Evolutionary conservation across 1,284 basidiomycete species (phyloP).

Genomic region (Heterobasidion irregulare): DNA sequence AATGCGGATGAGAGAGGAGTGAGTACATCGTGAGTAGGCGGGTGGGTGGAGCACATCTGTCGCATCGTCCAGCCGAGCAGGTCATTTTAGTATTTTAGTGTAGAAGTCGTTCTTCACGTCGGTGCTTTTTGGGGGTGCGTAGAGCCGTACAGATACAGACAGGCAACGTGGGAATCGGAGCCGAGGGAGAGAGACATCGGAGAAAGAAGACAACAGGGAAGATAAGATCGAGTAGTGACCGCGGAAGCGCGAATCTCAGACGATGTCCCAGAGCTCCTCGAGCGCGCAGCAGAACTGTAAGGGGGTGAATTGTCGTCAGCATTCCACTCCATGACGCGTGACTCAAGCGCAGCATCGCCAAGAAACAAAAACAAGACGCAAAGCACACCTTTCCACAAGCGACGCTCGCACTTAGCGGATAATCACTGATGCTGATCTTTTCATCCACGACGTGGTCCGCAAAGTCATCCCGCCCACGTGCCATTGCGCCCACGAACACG

Average conservation of each 20-base stretch:
- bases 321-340: background rate
- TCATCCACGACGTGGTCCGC: slow-evolving; percentile 95
- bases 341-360: background rate
- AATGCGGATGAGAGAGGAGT: too few species aligned
- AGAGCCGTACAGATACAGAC: background rate
- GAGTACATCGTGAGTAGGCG: too few species aligned
- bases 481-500: slow-evolving; percentile 98
- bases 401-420: slow-evolving; percentile 89
- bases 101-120: too few species aligned
- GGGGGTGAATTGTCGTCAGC: background rate
- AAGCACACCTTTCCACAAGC: slow-evolving; percentile 87
- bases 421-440: slow-evolving; percentile 96
- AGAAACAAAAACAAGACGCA: background rate
- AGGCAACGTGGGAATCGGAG: background rate
- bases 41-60: too few species aligned
- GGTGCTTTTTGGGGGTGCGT: too few species aligned
- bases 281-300: slow-evolving; percentile 30
- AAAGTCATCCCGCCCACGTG: slow-evolving; percentile 92
- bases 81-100: too few species aligned
- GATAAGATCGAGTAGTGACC: background rate
- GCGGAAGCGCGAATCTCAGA: slow-evolving; percentile 13
- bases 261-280: slow-evolving; percentile 32
- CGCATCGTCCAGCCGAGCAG: too few species aligned
- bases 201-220: background rate
- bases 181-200: background rate